Conservation (phyloP, 2,329 filamentous ascomycete genomes). For the Zasmidium cellare region DNA sequence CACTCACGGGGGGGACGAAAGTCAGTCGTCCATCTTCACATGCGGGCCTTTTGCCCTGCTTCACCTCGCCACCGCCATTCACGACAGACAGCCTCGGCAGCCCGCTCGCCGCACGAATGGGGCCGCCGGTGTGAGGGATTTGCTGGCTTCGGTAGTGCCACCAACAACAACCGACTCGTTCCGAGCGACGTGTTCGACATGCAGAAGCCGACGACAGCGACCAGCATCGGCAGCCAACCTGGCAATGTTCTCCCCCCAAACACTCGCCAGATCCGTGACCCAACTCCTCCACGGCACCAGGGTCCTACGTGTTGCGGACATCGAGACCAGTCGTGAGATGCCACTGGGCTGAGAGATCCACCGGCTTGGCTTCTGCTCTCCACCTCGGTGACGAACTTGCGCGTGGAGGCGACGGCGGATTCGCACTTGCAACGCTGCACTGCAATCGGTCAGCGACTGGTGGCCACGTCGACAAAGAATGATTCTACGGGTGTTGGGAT, state of each 20-base stretch:
- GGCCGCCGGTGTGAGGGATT: too few species aligned
- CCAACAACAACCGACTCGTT: neutral
- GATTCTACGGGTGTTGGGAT: neutral
- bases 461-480: too few species aligned
- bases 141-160: neutral
- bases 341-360: neutral
- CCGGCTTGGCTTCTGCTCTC: neutral
- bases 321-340: neutral
- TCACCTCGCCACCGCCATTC: neutral
- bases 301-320: neutral
- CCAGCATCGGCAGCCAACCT: neutral
- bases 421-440: neutral
- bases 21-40: neutral
- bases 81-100: neutral
- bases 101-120: neutral
- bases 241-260: neutral
- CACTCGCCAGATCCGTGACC: neutral
- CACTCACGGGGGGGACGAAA: neutral
- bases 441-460: neutral
- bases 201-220: neutral
- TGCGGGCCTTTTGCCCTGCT: neutral
- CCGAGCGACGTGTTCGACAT: neutral
- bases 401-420: neutral
- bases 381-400: neutral
- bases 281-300: neutral